Evolutionary conservation across 495 filamentous ascomycete genomes (phyloP).

Genomic region (Talaromyces borbonicus): DNA sequence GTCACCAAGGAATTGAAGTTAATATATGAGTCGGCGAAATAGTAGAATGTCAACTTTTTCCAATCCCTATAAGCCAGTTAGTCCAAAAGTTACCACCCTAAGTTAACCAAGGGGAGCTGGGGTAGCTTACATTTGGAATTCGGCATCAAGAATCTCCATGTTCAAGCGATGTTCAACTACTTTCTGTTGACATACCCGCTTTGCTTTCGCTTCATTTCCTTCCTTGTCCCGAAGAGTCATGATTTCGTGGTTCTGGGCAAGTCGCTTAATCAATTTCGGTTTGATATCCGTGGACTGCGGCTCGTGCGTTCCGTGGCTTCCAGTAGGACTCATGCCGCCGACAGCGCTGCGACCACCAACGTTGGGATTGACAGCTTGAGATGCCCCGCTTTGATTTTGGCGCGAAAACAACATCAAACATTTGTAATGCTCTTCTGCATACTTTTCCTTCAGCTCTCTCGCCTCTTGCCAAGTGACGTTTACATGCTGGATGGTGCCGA

Average conservation of each 20-base stretch:
- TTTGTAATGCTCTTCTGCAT: conserved; percentile 85
- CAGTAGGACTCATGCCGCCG: conserved; percentile 64
- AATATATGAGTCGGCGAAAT: conserved; percentile 95
- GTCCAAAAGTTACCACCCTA: not conserved
- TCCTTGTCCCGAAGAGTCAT: conserved; percentile 84
- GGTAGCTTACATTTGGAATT: conserved; percentile 85
- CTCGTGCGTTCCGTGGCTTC: conserved; percentile 63
- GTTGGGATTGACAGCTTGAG: conserved; percentile 35
- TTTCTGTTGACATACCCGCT: conserved; percentile 91
- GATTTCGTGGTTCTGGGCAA: conserved; percentile 86
- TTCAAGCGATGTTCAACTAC: conserved; percentile 87
- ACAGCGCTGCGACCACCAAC: conserved; percentile 51
- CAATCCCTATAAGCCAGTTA: conserved; percentile 61
- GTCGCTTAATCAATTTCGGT: conserved; percentile 89
- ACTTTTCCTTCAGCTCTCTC: conserved; percentile 78
- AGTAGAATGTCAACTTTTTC: conserved; percentile 98
- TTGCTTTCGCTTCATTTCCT: conserved; percentile 94
- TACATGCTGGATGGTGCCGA: conserved; percentile 82
- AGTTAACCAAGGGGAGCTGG: not conserved
- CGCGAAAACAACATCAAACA: conserved; percentile 97
- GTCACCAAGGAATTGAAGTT: conserved; percentile 97
- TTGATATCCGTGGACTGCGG: conserved; percentile 68
- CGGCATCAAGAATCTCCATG: conserved; percentile 99
- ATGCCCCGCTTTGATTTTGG: conserved; percentile 52
- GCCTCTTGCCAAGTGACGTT: conserved; percentile 77